phyloP scores from a whole-genome alignment of 129 eudicot species.

The Tagetes patula region DNA sequence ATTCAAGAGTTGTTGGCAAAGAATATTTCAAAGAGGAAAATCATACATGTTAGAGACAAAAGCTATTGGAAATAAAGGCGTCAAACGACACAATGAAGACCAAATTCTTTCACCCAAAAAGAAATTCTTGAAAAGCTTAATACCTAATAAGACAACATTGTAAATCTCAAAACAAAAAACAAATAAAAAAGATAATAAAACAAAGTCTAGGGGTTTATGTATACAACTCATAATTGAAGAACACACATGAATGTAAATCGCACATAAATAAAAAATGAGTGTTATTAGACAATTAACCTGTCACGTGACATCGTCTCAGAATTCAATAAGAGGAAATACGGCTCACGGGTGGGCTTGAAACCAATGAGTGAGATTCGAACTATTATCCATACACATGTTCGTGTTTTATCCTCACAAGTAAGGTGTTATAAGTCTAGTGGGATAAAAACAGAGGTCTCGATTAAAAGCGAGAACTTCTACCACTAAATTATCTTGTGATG shows the following conservation, averaged over 20 bases:
- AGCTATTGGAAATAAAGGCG: not conserved
- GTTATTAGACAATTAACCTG: no score
- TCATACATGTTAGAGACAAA: not conserved
- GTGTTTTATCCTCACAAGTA: no score
- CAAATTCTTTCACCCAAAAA: slow-evolving; percentile 17
- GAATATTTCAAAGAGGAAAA: not conserved
- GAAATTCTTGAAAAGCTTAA: slow-evolving; percentile 27
- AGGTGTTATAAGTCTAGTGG: no score
- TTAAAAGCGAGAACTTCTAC: no score
- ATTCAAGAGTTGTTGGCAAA: no score
- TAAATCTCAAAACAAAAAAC: not conserved
- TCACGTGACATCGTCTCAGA: no score
- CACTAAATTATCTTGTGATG: no score
- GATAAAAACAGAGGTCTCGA: no score
- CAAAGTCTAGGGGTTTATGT: slow-evolving; percentile 16
- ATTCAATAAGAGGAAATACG: no score
- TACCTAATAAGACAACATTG: slow-evolving; percentile 1
- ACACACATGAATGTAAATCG: not conserved
- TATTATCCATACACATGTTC: no score
- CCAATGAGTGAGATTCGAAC: no score
- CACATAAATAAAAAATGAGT: slow-evolving; percentile 24
- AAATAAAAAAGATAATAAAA: not conserved
- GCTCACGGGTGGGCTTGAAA: no score
- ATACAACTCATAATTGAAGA: slow-evolving; percentile 20
- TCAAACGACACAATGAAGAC: slow-evolving; percentile 22